Base-by-base conservation (phyloP, 331 rosid species). In the Pyrus hybrid region DNA sequence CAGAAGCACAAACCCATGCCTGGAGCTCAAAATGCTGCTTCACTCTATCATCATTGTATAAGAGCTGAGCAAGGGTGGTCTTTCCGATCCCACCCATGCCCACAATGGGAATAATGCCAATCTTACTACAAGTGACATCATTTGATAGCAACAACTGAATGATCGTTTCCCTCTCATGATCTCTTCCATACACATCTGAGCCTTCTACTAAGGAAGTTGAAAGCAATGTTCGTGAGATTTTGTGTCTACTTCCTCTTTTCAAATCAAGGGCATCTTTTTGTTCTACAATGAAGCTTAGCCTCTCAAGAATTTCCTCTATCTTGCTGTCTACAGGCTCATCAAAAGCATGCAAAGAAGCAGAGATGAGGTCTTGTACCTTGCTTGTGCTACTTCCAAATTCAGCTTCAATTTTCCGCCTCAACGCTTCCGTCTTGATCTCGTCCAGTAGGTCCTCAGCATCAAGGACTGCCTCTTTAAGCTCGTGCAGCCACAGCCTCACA, bases 41-140 rank as follows among this genome's bases (percentile, higher is more conserved):
- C 5, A 82, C 80, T 41, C 22, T 17, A 18, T 64, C 78, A 4
- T 82, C 76, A 11, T 77, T 82, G 60, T 72, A 77, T n/a, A 62
- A 68, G 3, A 76, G 20, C 21, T 73, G 73, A 4, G 81, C 85
- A 32, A 77, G 18, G 28, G 81, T 53, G 0, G 82, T 81, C 64
- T 81, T 81, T 16, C 85, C 85, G 10, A 77, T 16, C 16, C 85
- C 85, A 8, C 47, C 47, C 47, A 41, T 41, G 2, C 85, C 85
- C 4, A 81, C 37, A 8, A 33, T 33, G 8, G 41, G 41, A 67
- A 81, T 11, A 3, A 49, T 10, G 18, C 56, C 56, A 4, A 49
- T 49, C 56, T 49, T 49, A 11, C 5, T 49, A 10, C 56, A 13
- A 13, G 18, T 49, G 6, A 14, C 56, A 49, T 49, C 56, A 49